Evolutionary conservation across 768 basidiomycete species (phyloP).

Genomic region (Crassisporium funariophilum): DNA sequence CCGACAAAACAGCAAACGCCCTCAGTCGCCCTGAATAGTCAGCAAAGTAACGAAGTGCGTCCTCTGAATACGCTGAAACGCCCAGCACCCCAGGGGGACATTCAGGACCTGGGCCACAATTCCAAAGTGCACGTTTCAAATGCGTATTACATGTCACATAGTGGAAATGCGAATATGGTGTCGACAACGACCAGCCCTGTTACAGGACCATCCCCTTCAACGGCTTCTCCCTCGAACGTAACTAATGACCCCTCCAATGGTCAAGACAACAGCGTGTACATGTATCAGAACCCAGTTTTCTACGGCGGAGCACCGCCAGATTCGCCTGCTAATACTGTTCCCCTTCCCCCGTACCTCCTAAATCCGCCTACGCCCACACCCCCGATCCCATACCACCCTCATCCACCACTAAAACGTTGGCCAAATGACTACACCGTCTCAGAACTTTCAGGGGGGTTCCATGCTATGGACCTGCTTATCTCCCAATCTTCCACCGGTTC

Average conservation of each 20-base stretch:
- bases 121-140: constrained; percentile 28
- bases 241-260: constrained; percentile 14
- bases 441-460: constrained; percentile 64
- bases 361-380: constrained; percentile 26
- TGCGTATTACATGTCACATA: constrained; percentile 33
- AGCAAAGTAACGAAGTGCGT: constrained; percentile 10
- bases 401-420: constrained; percentile 72
- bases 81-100: constrained; percentile 23
- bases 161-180: constrained; percentile 17
- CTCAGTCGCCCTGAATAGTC: constrained; percentile 2
- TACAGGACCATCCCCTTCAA: constrained; percentile 14
- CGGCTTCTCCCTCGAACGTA: constrained; percentile 9
- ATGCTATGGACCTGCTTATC: constrained; percentile 46
- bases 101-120: constrained; percentile 21
- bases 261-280: constrained; percentile 20
- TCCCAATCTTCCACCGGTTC: constrained; percentile 38
- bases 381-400: constrained; percentile 53
- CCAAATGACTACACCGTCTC: constrained; percentile 75
- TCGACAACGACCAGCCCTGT: constrained; percentile 15
- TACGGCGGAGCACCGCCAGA: constrained; percentile 14
- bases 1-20: constrained; percentile 5
- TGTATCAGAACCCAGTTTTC: constrained; percentile 22
- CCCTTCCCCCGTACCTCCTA: constrained; percentile 28
- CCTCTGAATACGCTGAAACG: constrained; percentile 23
- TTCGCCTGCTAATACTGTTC: constrained; percentile 14